phyloP scores from a whole-genome alignment of 257 asterid genomes.

The Solanum tacnaense region DNA sequence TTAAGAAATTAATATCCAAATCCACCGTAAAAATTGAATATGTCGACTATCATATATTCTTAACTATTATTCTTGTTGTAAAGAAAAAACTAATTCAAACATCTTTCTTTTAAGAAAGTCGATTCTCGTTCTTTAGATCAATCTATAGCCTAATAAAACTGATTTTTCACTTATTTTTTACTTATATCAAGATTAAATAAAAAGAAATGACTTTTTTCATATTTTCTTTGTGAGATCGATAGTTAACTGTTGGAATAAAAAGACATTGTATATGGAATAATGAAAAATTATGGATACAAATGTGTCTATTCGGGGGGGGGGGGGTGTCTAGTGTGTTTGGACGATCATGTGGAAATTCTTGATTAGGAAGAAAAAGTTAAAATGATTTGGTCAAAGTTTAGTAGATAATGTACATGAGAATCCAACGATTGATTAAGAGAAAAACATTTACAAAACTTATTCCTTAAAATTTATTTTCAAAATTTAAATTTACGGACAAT shows the following conservation, averaged over 20 bases:
- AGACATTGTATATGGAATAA: too few species aligned
- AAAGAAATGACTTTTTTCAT: too few species aligned
- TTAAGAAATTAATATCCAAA: not conserved
- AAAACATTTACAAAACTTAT: not conserved
- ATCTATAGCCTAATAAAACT: not conserved
- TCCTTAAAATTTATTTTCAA: not conserved
- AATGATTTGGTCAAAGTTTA: conserved; percentile 8
- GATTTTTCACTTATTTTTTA: too few species aligned
- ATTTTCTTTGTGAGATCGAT: too few species aligned
- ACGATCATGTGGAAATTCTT: not conserved
- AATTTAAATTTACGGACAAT: not conserved
- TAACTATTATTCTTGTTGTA: not conserved
- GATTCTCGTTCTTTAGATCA: not conserved
- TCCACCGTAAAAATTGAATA: not conserved
- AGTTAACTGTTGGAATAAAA: too few species aligned
- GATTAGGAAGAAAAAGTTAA: not conserved
- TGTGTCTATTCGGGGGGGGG: not conserved
- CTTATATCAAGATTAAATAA: too few species aligned
- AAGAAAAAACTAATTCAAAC: not conserved
- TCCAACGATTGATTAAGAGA: conserved; percentile 5
- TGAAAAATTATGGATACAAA: too few species aligned
- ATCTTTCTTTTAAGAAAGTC: not conserved
- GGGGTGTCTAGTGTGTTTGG: not conserved
- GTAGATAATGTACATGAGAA: not conserved
- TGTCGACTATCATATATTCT: not conserved